phyloP scores from a whole-genome alignment of 345 rosid genomes.

The Corymbia maculata region DNA sequence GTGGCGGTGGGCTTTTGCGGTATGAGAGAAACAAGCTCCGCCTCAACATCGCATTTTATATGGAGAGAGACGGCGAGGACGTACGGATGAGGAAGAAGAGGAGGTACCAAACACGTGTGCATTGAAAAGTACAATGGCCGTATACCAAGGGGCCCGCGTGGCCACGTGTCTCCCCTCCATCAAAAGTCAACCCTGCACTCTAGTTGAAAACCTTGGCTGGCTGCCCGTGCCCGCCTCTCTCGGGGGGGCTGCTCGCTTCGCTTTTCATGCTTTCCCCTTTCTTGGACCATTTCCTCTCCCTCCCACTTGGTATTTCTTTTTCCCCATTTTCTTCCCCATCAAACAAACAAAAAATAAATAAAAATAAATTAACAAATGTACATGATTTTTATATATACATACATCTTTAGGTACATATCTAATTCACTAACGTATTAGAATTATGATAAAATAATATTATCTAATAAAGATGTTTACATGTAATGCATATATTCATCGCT shows the following conservation, averaged over 20 bases:
- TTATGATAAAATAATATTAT: neutral
- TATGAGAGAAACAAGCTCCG: neutral
- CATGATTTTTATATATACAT: neutral
- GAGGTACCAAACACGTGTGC: neutral
- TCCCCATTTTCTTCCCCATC: neutral
- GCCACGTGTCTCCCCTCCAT: neutral
- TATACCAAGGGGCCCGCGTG: conserved; percentile 2
- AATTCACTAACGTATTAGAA: neutral
- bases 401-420: neutral
- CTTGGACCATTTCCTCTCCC: neutral
- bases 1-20: neutral
- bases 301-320: neutral
- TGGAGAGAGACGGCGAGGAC: neutral
- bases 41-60: neutral
- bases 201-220: neutral
- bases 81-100: neutral
- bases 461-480: neutral
- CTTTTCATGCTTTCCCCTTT: neutral
- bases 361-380: neutral
- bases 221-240: neutral
- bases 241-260: neutral
- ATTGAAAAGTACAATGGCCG: conserved; percentile 12
- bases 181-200: neutral
- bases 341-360: neutral
- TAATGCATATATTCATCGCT: neutral